Evolutionary conservation across 2,329 filamentous ascomycete species (phyloP).

Genomic region (Hypomyces rosellus): DNA sequence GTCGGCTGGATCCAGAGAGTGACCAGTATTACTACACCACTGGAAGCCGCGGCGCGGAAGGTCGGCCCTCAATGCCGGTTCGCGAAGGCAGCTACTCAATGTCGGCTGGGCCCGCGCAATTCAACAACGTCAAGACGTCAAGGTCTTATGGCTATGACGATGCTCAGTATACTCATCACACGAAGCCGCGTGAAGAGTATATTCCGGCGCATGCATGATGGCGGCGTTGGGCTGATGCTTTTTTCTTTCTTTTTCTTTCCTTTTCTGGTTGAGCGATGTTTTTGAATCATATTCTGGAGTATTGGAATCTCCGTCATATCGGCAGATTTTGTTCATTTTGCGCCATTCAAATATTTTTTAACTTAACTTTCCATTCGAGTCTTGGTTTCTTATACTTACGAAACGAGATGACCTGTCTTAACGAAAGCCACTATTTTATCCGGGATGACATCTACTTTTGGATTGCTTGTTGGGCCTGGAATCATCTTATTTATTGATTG

Average conservation of each 20-base stretch:
- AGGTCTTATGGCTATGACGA: constrained; percentile 25
- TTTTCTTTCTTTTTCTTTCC: background rate
- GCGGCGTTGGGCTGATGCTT: constrained; percentile 8
- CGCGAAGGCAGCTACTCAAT: constrained; percentile 27
- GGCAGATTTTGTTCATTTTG: background rate
- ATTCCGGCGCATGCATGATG: constrained; percentile 17
- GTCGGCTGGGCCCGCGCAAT: constrained; percentile 17
- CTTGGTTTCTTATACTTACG: constrained; percentile 22
- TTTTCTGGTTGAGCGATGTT: background rate
- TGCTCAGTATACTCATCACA: constrained; percentile 24
- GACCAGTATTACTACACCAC: constrained; percentile 19
- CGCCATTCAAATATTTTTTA: constrained; percentile 17
- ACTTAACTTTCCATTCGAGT: constrained; percentile 16
- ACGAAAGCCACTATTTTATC: constrained; percentile 24
- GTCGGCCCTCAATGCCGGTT: constrained; percentile 23
- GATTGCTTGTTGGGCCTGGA: constrained; percentile 14
- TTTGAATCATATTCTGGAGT: constrained; percentile 5
- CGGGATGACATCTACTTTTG: constrained; percentile 18
- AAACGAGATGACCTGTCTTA: constrained; percentile 27
- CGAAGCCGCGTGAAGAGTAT: constrained; percentile 20
- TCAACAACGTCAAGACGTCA: constrained; percentile 29
- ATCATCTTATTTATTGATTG: constrained; percentile 10
- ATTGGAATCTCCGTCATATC: background rate
- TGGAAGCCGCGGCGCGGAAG: constrained; percentile 19
- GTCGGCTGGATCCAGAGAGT: constrained; percentile 19